phyloP scores from a whole-genome alignment of 805 yeast species.

The Lipomyces yamadae region DNA sequence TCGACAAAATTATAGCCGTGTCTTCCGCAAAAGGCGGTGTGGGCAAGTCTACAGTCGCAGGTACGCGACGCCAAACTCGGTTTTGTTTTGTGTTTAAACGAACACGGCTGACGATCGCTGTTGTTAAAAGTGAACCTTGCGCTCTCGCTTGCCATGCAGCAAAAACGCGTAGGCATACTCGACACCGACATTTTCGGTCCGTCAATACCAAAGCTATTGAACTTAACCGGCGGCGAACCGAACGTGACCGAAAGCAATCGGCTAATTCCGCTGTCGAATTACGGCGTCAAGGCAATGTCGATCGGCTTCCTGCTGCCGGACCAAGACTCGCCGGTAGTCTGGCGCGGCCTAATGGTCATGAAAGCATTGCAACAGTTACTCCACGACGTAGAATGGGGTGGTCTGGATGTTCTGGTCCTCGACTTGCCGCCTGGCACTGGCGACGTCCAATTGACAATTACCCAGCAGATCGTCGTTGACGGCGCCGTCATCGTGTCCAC shows the following conservation, averaged over 20 bases:
- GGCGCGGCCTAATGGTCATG: slow-evolving; percentile 88
- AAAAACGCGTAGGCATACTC: slow-evolving; percentile 66
- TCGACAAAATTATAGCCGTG: slow-evolving; percentile 64
- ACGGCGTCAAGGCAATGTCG: slow-evolving; percentile 83
- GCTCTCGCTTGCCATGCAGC: slow-evolving; percentile 57
- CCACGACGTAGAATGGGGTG: slow-evolving; percentile 78
- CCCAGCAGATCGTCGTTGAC: slow-evolving; percentile 73
- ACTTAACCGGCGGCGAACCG: slow-evolving; percentile 66
- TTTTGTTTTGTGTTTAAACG: background rate
- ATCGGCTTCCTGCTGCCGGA: slow-evolving; percentile 79
- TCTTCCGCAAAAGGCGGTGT: slow-evolving; percentile 84
- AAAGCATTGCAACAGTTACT: slow-evolving; percentile 84
- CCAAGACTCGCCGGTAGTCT: slow-evolving; percentile 72
- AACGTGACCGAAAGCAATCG: slow-evolving; percentile 50
- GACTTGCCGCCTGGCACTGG: slow-evolving; percentile 96
- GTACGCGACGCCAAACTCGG: slow-evolving; percentile 18
- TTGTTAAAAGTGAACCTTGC: slow-evolving; percentile 61
- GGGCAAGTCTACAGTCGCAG: slow-evolving; percentile 74
- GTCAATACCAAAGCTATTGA: slow-evolving; percentile 72
- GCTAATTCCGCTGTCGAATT: slow-evolving; percentile 69
- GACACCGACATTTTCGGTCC: slow-evolving; percentile 90
- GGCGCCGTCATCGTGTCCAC: slow-evolving; percentile 86
- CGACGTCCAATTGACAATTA: slow-evolving; percentile 80
- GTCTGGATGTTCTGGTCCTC: slow-evolving; percentile 67
- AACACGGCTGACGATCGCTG: background rate